A percentile compares a stretch with the other conserved stretches of the same genome.
phyloP scores from a whole-genome alignment of 345 rosid genomes.

The Murraya paniculata region DNA sequence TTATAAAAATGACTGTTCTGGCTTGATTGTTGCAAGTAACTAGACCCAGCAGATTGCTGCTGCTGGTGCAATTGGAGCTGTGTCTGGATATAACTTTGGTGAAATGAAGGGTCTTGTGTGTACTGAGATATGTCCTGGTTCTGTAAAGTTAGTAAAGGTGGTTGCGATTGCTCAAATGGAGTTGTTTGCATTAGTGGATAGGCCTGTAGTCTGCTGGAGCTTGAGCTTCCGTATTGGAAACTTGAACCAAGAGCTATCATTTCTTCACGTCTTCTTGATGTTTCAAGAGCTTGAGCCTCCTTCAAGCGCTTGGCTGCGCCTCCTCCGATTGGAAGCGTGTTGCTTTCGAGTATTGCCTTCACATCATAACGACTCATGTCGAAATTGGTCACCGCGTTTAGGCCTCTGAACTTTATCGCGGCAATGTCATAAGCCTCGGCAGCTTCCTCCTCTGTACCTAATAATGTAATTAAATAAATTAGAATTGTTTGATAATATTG shows the following conservation, averaged over 20 bases:
- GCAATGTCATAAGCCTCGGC: constrained; percentile 99
- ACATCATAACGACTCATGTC: constrained; percentile 97
- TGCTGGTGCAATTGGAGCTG: constrained; percentile 68
- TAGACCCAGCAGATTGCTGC: constrained; percentile 40
- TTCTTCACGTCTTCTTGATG: constrained; percentile 79
- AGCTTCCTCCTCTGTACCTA: constrained; percentile 98
- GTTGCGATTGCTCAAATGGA: constrained; percentile 55
- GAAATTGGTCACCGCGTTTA: constrained; percentile 90
- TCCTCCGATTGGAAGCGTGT: constrained; percentile 89
- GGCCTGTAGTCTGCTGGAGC: constrained; percentile 51
- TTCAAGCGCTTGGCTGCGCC: constrained; percentile 94
- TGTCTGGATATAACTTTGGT: constrained; percentile 67
- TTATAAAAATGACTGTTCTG: constrained; percentile 62
- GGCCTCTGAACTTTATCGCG: constrained; percentile 91
- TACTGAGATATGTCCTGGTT: constrained; percentile 73
- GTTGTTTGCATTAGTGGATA: constrained; percentile 57
- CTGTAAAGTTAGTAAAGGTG: constrained; percentile 63
- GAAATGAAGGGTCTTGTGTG: constrained; percentile 51
- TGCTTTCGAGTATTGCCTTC: constrained; percentile 94
- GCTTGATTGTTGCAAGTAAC: constrained; percentile 42
- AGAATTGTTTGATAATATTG: background rate
- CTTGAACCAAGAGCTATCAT: constrained; percentile 76
- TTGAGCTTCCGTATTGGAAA: constrained; percentile 59
- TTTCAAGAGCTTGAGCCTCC: constrained; percentile 97
- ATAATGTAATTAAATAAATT: constrained; percentile 1